Evolutionary conservation across 257 asterid species (phyloP), one percentile per base, ranked within the genome.

Genomic region (Plantago major): DNA sequence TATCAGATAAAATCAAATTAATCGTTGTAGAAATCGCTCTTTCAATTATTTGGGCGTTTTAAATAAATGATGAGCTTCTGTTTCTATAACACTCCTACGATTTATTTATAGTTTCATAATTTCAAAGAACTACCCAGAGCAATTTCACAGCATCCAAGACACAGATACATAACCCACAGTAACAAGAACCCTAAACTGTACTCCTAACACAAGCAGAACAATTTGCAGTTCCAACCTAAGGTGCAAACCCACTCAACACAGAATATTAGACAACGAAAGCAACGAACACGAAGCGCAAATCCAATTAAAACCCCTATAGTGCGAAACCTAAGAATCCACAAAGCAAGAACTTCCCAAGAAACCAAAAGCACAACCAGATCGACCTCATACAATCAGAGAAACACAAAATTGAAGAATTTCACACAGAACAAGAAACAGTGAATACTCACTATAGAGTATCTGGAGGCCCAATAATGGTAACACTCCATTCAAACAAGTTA

Each of bases 401-500:
- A 28, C 7, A 22, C 58, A 52, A 1, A 52, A 26, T 52, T 22
- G 3, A 53, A 53, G 42, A 38, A 6, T 30, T 3, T 62, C 33
- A 30, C 22, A 17, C 42, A 16, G 44, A 3, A 16, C 13, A 59
- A 28, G 19, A 13, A 53, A 37, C 40, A 4, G 33, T 55, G 48
- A 55, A 40, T 9, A 72, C 98, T 84, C 69, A 93, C 99, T 89
- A 93, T 28, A 93, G 64, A 54, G 99, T 93, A 58, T 93, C 99
- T 14, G 97, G 99, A 10, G 99, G 99, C 50, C 99, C 99, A 72
- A 93, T 93, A 54, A 93, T 70, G 18, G 99, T 89, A 14, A 93
- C 99, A 63, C 94, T 89, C 99, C 99, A 93, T 82, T 93, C 99
- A 63, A 87, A 93, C 15, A 93, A 72, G 77, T 93, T 89, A 57